These are phyloP conservation scores for Eucalyptus cloeziana DNA, from an alignment of 345 rosid genomes.

Conservation along the genomic window DNA sequence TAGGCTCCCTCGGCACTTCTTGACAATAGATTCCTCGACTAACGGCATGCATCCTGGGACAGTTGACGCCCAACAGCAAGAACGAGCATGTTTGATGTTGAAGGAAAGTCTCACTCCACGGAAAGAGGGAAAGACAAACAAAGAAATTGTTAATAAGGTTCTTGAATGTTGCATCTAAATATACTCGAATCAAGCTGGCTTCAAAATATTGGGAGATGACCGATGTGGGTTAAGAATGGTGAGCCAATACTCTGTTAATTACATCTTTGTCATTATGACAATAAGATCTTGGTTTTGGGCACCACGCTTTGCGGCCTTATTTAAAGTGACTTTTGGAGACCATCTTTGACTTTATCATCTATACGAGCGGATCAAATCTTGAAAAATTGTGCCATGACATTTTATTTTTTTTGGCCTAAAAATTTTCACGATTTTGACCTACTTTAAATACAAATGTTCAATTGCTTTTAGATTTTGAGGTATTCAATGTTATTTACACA, in stretches of 20 bases:
- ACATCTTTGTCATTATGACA: too few relatives aligned
- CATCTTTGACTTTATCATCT: neutral
- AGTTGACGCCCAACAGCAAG: neutral
- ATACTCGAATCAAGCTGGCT: neutral
- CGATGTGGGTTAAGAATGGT: neutral
- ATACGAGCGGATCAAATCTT: neutral
- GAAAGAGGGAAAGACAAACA: neutral
- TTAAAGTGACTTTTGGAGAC: neutral
- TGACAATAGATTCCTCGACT: neutral
- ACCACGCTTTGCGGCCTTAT: neutral
- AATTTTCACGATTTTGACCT: neutral
- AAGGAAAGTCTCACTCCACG: neutral
- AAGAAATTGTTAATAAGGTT: neutral
- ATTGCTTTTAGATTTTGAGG: neutral
- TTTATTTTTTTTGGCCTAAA: neutral
- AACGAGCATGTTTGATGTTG: neutral
- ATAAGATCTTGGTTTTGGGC: neutral
- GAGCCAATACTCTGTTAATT: neutral
- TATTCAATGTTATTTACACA: neutral
- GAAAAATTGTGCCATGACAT: neutral
- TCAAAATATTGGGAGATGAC: neutral
- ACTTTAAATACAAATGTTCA: neutral
- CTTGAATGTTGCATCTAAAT: neutral
- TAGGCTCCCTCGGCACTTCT: neutral
- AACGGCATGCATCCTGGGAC: neutral